A percentile compares a stretch with the other conserved stretches of the same genome.
phyloP scores from a whole-genome alignment of 768 basidiomycete species.

The Trametes villosa region DNA sequence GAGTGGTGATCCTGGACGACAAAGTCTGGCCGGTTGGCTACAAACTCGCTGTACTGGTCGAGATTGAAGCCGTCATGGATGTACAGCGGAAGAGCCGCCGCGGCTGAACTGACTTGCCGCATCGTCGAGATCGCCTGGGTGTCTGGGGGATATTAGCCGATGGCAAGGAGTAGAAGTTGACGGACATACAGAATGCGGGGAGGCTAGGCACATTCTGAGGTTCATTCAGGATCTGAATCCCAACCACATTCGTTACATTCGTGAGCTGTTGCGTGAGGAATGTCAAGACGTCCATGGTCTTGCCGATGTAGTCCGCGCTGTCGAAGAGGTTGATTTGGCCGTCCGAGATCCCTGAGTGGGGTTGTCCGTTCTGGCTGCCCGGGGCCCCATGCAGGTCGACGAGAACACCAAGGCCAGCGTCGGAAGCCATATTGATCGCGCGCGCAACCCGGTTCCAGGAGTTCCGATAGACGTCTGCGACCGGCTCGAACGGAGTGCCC shows the following conservation, averaged over 20 bases:
- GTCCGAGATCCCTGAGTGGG: conserved; percentile 50
- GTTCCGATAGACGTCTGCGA: conserved; percentile 47
- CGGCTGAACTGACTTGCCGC: conserved; percentile 44
- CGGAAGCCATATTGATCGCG: conserved; percentile 48
- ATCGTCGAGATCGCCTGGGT: conserved; percentile 53
- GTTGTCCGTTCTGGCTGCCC: conserved; percentile 50
- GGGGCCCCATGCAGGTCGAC: conserved; percentile 59
- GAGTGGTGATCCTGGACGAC: conserved; percentile 77
- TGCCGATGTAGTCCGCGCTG: conserved; percentile 38
- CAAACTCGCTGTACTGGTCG: conserved; percentile 51
- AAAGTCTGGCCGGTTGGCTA: conserved; percentile 58
- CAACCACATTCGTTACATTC: conserved; percentile 46
- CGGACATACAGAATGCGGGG: conserved; percentile 44
- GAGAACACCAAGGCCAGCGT: conserved; percentile 50
- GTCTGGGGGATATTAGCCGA: conserved; percentile 41
- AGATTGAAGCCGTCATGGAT: conserved; percentile 72
- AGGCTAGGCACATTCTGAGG: conserved; percentile 54
- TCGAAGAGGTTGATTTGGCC: conserved; percentile 45
- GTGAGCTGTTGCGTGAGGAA: conserved; percentile 37
- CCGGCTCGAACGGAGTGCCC: conserved; percentile 44
- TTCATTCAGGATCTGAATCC: conserved; percentile 56
- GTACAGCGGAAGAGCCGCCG: conserved; percentile 58
- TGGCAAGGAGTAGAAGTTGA: conserved; percentile 16
- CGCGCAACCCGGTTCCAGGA: conserved; percentile 49
- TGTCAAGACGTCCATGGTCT: conserved; percentile 47